Evolutionary conservation across 2,329 filamentous ascomycete species (phyloP).

Genomic region (Mycosphaerella arachidis): DNA sequence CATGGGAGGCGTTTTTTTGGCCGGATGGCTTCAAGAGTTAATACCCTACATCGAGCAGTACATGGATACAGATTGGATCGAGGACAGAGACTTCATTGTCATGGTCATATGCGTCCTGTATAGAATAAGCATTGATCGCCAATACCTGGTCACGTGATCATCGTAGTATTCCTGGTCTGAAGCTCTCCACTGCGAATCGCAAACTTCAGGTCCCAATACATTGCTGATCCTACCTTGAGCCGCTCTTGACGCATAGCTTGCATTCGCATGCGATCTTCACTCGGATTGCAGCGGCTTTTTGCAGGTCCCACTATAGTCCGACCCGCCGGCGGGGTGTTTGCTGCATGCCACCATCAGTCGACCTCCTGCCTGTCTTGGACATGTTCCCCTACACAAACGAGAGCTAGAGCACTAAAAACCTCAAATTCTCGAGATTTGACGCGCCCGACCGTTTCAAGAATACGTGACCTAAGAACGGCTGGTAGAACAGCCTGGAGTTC

Average conservation of each 20-base stretch:
- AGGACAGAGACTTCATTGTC: background rate
- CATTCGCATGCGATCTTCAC: too few relatives aligned
- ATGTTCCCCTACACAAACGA: background rate
- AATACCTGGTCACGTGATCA: background rate
- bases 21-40: background rate
- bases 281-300: too few relatives aligned
- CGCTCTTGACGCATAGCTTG: too few relatives aligned
- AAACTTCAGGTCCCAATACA: too few relatives aligned
- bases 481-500: background rate
- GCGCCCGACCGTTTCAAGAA: background rate
- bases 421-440: background rate
- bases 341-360: background rate
- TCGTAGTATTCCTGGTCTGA: background rate
- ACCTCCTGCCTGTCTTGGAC: slow-evolving; percentile 1
- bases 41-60: background rate
- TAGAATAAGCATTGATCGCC: background rate
- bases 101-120: background rate
- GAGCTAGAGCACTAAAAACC: background rate
- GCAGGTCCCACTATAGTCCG: too few relatives aligned
- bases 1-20: slow-evolving; percentile 4
- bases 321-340: too few relatives aligned
- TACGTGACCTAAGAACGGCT: background rate
- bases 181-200: too few relatives aligned
- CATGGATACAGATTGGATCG: background rate
- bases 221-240: too few relatives aligned